These are phyloP conservation scores for Alternaria gansuensis DNA, from an alignment of 2,329 filamentous ascomycete genomes.

Conservation along the genomic window DNA sequence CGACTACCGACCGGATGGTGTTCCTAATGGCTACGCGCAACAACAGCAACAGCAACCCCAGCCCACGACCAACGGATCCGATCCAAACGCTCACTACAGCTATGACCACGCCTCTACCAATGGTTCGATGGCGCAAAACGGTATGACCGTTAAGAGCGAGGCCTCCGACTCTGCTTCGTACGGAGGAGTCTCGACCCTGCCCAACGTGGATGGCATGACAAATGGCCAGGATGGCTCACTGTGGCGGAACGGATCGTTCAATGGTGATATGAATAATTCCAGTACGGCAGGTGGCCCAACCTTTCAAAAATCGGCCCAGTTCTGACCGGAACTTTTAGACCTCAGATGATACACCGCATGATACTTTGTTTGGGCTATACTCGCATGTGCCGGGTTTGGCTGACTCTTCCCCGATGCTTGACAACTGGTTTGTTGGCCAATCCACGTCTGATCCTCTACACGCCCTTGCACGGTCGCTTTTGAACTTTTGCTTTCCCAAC, in stretches of 20 bases:
- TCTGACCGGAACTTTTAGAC: constrained; percentile 56
- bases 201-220: constrained; percentile 48
- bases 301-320: constrained; percentile 56
- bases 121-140: constrained; percentile 46
- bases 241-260: constrained; percentile 56
- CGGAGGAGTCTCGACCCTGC: constrained; percentile 48
- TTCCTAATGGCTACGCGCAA: constrained; percentile 38
- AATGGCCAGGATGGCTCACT: constrained; percentile 52
- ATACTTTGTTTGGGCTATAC: constrained; percentile 61
- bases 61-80: constrained; percentile 27
- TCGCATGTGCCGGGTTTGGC: constrained; percentile 56
- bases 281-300: constrained; percentile 58
- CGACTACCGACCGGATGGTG: constrained; percentile 47
- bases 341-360: constrained; percentile 56
- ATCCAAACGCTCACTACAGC: constrained; percentile 42
- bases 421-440: constrained; percentile 55
- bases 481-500: constrained; percentile 64
- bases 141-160: constrained; percentile 49
- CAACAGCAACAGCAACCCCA: constrained; percentile 30
- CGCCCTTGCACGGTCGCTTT: constrained; percentile 56
- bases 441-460: constrained; percentile 55
- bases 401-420: constrained; percentile 50
- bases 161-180: constrained; percentile 42
- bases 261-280: constrained; percentile 53
- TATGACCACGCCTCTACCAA: constrained; percentile 46